Evolutionary conservation across 2,329 filamentous ascomycete species (phyloP), one percentile per base, ranked within the genome.

Genomic region (Penicillium psychrosexuale): DNA sequence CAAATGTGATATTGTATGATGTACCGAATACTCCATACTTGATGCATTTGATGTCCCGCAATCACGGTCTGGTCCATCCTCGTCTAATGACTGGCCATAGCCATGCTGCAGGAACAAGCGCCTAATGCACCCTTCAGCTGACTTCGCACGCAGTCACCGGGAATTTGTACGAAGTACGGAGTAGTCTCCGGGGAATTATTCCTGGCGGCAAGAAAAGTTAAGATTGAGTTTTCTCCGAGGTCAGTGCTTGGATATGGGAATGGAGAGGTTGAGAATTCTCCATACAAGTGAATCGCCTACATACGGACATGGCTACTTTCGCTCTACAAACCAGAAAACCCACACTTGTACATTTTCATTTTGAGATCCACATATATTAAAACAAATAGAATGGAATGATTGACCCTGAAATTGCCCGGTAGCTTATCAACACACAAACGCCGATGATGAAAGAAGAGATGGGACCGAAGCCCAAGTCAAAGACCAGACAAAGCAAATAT

Each of bases 21-120:
- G 22, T 24, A 5, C 12, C 12, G 34, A 24, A 24, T 22, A 42
- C 24, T 24, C 45, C 7, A 4, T 40, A 24, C 13, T 22, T 27
- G 13, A 13, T 31, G 12, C 8, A 4, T 27, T 24, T 17, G 53
- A 56, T 42, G 55, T 57, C 45, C 36, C 27, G n/a, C 19, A 30
- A 34, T 57, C 61, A 61, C 62, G 59, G 60, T 62, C 61, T 58
- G 52, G 43, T 15, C 28, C 19, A 44, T 57, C 19, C 28, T 55
- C 17, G 43, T 34, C 34, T 46, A 50, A 33, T 43, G 55, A 61
- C 51, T 64, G 60, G 62, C 27, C 50, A 34, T 50, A 59, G 31
- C 38, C 46, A 42, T 55, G 58, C 64, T 69, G 68, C 69, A 71
- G 68, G 68, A 69, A 70, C 69, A 53, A 58, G 53, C 57, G 55